These are phyloP conservation scores for Bimuria novae-zelandiae DNA, from an alignment of 2,329 filamentous ascomycete genomes.

Conservation along the genomic window DNA sequence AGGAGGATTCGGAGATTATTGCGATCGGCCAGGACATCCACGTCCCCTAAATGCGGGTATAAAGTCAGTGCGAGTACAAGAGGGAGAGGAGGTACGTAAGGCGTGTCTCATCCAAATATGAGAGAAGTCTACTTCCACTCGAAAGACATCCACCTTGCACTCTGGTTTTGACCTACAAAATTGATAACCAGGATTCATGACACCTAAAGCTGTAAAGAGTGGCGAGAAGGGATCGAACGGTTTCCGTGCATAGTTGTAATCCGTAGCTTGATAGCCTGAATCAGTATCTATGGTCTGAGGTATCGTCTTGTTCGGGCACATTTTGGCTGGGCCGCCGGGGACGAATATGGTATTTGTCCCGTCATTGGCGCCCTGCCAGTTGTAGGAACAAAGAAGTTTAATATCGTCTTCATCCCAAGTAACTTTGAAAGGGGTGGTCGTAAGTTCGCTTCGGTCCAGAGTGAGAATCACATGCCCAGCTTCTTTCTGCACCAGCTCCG, in stretches of 20 bases:
- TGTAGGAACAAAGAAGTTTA: conserved; percentile 36
- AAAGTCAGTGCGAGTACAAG: no score
- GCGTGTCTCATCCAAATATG: no score
- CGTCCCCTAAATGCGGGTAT: no score
- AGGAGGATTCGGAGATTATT: conserved; percentile 35
- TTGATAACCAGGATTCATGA: conserved; percentile 27
- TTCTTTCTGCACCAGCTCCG: conserved; percentile 16
- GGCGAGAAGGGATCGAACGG: conserved; percentile 29
- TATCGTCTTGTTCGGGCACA: conserved; percentile 14
- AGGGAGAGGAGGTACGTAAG: no score
- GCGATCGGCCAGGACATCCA: conserved; percentile 35
- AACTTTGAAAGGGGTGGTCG: conserved; percentile 16
- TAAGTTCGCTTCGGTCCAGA: conserved; percentile 17
- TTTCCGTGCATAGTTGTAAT: conserved; percentile 37
- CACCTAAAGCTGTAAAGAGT: conserved; percentile 30
- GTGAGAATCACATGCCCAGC: conserved; percentile 24
- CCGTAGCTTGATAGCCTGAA: conserved; percentile 25
- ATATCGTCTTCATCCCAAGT: conserved; percentile 29
- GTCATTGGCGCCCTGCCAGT: conserved; percentile 29
- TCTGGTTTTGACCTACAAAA: no score
- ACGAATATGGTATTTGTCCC: conserved; percentile 35
- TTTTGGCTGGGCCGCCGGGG: conserved; percentile 32
- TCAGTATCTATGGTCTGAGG: conserved; percentile 27
- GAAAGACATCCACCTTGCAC: no score
- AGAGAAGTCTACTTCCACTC: no score